phyloP scores from a whole-genome alignment of 306 rosid species.

The Lotus japonicus region DNA sequence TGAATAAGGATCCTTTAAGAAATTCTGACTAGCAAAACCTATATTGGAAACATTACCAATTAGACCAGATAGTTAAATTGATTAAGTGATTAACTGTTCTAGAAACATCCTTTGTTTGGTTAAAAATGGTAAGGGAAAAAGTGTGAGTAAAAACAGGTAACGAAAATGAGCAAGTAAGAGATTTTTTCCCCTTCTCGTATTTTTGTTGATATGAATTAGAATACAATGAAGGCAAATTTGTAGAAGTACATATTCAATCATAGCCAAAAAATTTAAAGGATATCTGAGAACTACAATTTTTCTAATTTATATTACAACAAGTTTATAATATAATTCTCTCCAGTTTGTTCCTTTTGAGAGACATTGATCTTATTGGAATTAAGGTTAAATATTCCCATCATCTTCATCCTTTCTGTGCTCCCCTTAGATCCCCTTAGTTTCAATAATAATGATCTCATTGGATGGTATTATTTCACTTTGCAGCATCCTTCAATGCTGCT shows the following conservation, averaged over 20 bases:
- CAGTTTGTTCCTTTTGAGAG: neutral
- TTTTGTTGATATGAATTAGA: neutral
- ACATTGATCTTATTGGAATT: slow-evolving; percentile 1
- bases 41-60: neutral
- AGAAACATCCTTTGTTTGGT: neutral
- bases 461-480: slow-evolving; percentile 18
- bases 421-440: neutral
- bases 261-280: neutral
- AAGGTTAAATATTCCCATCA: neutral
- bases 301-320: neutral
- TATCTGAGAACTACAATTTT: neutral
- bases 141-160: neutral
- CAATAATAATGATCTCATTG: slow-evolving; percentile 12
- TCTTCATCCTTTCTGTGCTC: neutral
- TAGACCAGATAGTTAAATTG: neutral
- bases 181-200: neutral
- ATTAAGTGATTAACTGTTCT: too few relatives aligned
- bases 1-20: neutral
- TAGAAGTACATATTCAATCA: neutral
- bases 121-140: neutral
- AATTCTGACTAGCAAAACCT: neutral
- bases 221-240: neutral
- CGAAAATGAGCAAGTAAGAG: neutral
- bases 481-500: slow-evolving; percentile 58
- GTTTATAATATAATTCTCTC: neutral